A percentile compares a stretch with the other conserved stretches of the same genome.
Conservation (phyloP, 2,329 filamentous ascomycete genomes). For the Aspergillus brasiliensis region DNA sequence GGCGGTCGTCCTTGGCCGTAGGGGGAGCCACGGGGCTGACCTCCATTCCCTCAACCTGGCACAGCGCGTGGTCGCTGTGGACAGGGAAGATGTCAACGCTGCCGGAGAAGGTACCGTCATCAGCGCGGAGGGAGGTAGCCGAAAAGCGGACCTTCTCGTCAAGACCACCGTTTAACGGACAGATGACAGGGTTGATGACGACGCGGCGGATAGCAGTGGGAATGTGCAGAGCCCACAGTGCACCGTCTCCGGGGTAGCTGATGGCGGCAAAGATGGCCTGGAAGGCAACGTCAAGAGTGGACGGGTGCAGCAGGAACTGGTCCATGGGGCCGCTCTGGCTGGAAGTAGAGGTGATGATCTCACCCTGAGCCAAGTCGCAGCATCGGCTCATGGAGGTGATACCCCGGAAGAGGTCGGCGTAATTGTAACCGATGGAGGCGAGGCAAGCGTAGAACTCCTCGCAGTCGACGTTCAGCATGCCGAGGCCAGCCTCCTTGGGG, state of each 20-base stretch:
- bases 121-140: not conserved
- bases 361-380: not conserved
- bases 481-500: not conserved
- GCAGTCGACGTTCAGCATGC: not conserved
- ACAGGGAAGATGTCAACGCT: not conserved
- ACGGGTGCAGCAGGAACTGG: not conserved
- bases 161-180: not conserved
- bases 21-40: not conserved
- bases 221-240: not conserved
- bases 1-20: not conserved
- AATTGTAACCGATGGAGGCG: not conserved
- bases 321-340: not conserved
- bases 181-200: not conserved
- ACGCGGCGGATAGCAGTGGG: not conserved
- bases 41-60: not conserved
- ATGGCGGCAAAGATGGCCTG: not conserved
- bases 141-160: not conserved
- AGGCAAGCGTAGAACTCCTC: not conserved
- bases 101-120: not conserved
- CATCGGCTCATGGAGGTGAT: not conserved
- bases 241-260: not conserved
- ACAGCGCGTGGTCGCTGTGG: not conserved
- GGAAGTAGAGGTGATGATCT: not conserved
- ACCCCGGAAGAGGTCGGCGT: not conserved
- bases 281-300: conserved; percentile 2